Conservation (phyloP, 495 filamentous ascomycete genomes). For the Trichoderma virens region DNA sequence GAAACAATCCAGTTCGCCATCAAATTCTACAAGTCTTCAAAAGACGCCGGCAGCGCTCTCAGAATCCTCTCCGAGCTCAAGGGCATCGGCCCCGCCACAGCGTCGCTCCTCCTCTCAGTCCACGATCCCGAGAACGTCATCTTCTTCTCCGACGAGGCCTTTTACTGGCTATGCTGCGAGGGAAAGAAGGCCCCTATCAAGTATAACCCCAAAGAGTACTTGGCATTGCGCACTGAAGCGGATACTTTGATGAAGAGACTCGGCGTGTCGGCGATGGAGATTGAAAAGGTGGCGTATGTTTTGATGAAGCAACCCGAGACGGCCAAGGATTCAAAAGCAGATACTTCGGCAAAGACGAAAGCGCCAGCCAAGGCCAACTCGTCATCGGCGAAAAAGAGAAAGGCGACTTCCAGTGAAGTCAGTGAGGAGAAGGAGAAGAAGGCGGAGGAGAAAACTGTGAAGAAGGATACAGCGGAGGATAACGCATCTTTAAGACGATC, state of each 20-base stretch:
- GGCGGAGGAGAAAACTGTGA: not conserved
- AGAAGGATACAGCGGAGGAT: not conserved
- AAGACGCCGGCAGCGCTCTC: slow-evolving; percentile 40
- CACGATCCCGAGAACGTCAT: slow-evolving; percentile 49
- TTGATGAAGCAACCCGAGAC: slow-evolving; percentile 31
- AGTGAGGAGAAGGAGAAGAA: not conserved
- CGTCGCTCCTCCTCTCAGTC: slow-evolving; percentile 59
- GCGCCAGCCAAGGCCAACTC: not conserved
- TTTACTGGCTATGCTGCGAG: slow-evolving; percentile 52
- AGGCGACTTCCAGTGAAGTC: not conserved
- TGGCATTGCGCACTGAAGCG: slow-evolving; percentile 39
- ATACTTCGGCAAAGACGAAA: not conserved
- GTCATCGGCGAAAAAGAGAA: not conserved
- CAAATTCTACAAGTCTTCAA: not conserved
- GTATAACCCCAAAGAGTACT: slow-evolving; percentile 61
- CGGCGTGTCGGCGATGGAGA: slow-evolving; percentile 45
- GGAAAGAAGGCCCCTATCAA: slow-evolving; percentile 44
- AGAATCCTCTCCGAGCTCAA: slow-evolving; percentile 42
- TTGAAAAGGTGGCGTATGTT: slow-evolving; percentile 66
- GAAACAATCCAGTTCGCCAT: not conserved
- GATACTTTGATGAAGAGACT: slow-evolving; percentile 40
- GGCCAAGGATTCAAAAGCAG: not conserved
- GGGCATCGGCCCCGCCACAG: slow-evolving; percentile 68
- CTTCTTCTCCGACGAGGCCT: slow-evolving; percentile 74
- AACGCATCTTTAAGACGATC: not conserved